Conservation (phyloP, 1,284 basidiomycete species). For the Amylostereum chailletii region DNA sequence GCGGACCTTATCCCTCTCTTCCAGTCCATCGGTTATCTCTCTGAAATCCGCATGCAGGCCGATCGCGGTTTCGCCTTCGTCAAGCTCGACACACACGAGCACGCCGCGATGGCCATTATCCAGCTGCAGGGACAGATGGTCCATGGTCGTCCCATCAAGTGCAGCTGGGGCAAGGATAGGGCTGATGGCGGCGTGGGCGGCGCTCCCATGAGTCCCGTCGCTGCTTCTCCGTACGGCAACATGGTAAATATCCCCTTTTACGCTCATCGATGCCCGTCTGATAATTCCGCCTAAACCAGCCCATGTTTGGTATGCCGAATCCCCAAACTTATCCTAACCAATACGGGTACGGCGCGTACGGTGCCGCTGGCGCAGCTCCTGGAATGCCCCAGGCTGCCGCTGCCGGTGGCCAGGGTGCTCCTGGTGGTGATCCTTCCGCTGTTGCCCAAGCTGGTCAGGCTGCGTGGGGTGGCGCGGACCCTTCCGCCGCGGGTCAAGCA, state of each 20-base stretch:
- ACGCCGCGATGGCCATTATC: slow-evolving; percentile 95
- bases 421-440: slow-evolving; percentile 43
- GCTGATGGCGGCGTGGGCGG: slow-evolving; percentile 56
- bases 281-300: slow-evolving; percentile 28
- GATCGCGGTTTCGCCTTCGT: slow-evolving; percentile 98
- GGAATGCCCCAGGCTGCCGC: slow-evolving; percentile 56
- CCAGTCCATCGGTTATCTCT: slow-evolving; percentile 94
- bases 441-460: slow-evolving; percentile 51
- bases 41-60: slow-evolving; percentile 97
- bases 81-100: slow-evolving; percentile 95
- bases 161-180: slow-evolving; percentile 97
- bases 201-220: slow-evolving; percentile 53
- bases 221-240: slow-evolving; percentile 62
- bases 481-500: slow-evolving; percentile 16
- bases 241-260: slow-evolving; percentile 41
- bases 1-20: slow-evolving; percentile 94
- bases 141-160: slow-evolving; percentile 93
- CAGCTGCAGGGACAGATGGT: slow-evolving; percentile 93
- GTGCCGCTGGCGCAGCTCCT: slow-evolving; percentile 50
- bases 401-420: slow-evolving; percentile 46
- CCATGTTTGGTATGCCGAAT: slow-evolving; percentile 83
- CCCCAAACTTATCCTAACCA: slow-evolving; percentile 64
- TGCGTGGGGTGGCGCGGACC: slow-evolving; percentile 62
- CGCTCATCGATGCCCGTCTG: slow-evolving; percentile 6
- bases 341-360: slow-evolving; percentile 69